Evolutionary conservation across 2,329 filamentous ascomycete genomes (phyloP), one percentile per base, ranked within the genome.

Genomic region (Cladobotryum protrusum): DNA sequence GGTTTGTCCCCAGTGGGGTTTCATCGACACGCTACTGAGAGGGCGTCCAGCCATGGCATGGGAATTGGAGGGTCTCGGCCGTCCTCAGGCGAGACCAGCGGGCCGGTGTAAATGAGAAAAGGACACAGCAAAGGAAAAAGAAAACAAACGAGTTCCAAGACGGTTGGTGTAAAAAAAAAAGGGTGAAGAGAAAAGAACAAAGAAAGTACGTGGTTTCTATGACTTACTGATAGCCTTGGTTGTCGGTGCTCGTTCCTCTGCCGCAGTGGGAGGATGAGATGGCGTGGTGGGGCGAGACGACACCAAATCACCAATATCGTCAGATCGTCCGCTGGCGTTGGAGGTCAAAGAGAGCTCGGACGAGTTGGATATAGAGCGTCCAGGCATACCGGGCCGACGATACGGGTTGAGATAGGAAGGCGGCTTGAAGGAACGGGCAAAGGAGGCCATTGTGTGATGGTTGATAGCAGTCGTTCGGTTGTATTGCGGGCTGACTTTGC

Each of bases 391-490:
- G 34, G 74, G 76, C 39, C 74, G 69, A 53, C 72, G 65, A 15
- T 61, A 59, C 43, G 71, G 69, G 48, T 73, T 66, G 33, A 75
- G 63, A 56, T 72, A 74, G 19, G 67, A 67, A 37, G 73, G 64
- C 7, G 73, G 68, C 56, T 76, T 70, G 61, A 79, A 71, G 12
- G 76, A 76, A 56, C 74, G 72, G 42, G 72, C 68, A 52, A 77
- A 65, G 60, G 66, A 72, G 52, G 75, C 69, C 76, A 79, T 79
- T 18, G 13, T 37, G 18, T 29, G 7, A 9, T 29, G 4, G 24
- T 29, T 9, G 24, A 5, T 8, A n/a, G n/a, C n/a, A n/a, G 24
- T 29, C 24, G 24, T 29, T 29, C 24, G 24, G 24, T 29, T 29
- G 24, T 29, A 29, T 29, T 29, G 24, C 6, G 24, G 24, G 24